Base-by-base conservation (phyloP, 805 yeast genomes). In the Starmera quercuum region DNA sequence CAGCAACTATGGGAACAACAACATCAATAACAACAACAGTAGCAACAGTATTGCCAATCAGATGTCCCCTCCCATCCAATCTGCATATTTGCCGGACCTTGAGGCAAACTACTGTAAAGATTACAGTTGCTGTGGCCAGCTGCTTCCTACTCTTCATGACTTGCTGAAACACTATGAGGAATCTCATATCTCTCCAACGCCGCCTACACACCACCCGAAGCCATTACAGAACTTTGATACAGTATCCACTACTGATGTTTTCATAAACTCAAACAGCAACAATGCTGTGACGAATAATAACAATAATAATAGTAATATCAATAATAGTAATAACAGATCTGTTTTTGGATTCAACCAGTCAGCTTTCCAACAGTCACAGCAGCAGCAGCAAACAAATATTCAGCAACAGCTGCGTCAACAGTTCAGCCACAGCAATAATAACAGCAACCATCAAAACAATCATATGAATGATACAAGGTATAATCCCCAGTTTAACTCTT, bases 101-200 rank as follows among this genome's bases (percentile, higher is more conserved):
- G 98, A 90, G 59, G 95, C 95, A 8, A 88, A 88, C 56, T 92
- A 90, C 60, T 92, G 98, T 59, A 84, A 83, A 58, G 98, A 92
- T 63, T 92, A 92, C 61, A 77, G 86, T 33, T 92, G 98, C 61
- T 92, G 98, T 63, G 98, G 97, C 20, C 82, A 83, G 53, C 65
- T 81, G 28, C 69, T 92, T 40, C 97, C 97, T 21, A 88, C 95
- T 10, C 65, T 92, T 44, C 98, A 92, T 57, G 98, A 92, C 56
- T 66, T 92, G 40, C 68, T 92, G 42, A 76, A 92, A 47, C 98
- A 92, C 58, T 92, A 92, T 56, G 98, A 92, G 56, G 97, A 92
- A 59, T 86, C 92, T 30, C 98, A 92, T 60, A 88, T 92, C 37
- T 58, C 75, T 5, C 68, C 76, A 19, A 64, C 73, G 18, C 75